Evolutionary conservation across 2,329 filamentous ascomycete species (phyloP).

Genomic region (Triangularia verruculosa): DNA sequence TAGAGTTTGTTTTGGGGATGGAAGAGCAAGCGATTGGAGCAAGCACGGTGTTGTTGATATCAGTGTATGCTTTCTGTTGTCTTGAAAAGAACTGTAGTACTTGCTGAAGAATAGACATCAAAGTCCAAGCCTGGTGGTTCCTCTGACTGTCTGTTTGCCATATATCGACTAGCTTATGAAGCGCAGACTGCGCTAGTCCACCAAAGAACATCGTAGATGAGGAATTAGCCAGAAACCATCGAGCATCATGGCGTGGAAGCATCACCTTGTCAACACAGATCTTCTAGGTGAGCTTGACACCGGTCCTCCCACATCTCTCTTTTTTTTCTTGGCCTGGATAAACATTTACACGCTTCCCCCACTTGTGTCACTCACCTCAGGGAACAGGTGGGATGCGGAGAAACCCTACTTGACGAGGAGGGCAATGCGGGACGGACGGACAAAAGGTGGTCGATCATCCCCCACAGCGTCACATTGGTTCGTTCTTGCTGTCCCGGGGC

Average conservation of each 20-base stretch:
- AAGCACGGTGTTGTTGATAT: background rate
- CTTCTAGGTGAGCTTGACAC: no score
- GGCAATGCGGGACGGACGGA: background rate
- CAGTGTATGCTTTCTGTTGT: background rate
- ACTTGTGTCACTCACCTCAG: background rate
- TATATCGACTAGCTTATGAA: no score
- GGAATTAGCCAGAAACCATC: background rate
- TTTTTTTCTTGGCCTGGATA: background rate
- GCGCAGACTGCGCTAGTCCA: no score
- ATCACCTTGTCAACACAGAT: background rate
- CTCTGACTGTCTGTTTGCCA: no score
- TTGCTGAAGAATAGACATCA: background rate
- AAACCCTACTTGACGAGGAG: background rate
- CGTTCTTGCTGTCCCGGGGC: background rate
- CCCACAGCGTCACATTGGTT: background rate
- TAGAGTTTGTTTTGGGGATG: background rate
- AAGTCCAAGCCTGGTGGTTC: no score
- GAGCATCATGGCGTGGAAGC: background rate
- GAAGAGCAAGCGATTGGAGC: background rate
- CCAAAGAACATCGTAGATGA: background rate
- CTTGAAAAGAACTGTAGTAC: background rate
- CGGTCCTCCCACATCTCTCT: no score
- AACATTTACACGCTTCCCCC: background rate
- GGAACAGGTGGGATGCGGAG: background rate
- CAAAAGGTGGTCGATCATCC: background rate